Conservation (phyloP, 495 filamentous ascomycete genomes). For the Hyaloscypha hepaticicola region DNA sequence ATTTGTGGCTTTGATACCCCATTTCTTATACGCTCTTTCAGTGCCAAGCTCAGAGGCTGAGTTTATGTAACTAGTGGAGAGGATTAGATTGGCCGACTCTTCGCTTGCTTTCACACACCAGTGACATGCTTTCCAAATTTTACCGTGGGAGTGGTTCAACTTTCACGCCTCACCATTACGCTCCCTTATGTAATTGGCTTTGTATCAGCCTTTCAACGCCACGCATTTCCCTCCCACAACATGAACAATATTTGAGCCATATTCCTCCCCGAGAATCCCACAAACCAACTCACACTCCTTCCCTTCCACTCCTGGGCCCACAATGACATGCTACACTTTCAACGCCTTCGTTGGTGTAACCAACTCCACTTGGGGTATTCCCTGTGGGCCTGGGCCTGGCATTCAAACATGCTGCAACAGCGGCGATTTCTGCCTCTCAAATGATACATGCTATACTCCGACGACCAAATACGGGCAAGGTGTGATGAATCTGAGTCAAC, state of each 20-base stretch:
- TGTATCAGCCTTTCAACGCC: neutral
- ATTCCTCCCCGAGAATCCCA: neutral
- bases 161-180: too few species aligned
- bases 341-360: neutral
- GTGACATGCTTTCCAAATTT: too few species aligned
- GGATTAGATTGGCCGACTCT: too few species aligned
- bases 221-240: neutral
- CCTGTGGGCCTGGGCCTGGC: neutral
- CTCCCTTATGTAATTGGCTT: too few species aligned
- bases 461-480: neutral
- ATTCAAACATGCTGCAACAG: neutral
- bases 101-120: too few species aligned
- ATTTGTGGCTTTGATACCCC: too few species aligned
- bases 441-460: neutral
- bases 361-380: neutral
- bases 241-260: neutral
- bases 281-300: neutral
- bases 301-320: neutral
- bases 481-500: neutral
- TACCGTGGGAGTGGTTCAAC: too few species aligned
- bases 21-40: too few species aligned
- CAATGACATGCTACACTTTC: neutral
- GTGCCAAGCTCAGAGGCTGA: too few species aligned
- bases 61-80: too few species aligned
- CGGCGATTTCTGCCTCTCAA: neutral